Evolutionary conservation across 768 basidiomycete genomes (phyloP).

Genomic region (Rhizopogon sp.): DNA sequence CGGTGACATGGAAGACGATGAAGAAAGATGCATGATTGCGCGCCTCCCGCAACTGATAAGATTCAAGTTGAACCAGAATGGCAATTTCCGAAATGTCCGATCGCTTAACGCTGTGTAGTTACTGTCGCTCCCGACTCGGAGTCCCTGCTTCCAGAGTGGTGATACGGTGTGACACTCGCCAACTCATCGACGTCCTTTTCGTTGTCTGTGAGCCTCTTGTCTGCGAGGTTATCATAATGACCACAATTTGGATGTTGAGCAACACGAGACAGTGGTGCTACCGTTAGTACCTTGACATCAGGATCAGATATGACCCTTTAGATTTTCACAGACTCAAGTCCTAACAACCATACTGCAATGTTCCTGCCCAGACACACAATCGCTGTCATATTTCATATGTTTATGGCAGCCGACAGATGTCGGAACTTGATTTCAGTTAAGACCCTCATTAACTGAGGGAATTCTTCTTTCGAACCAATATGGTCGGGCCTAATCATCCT

Average conservation of each 20-base stretch:
- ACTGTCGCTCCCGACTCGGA: too few relatives aligned
- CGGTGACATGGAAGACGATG: slow-evolving; percentile 6
- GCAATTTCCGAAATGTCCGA: not conserved
- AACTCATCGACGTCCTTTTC: too few relatives aligned
- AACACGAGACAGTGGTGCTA: too few relatives aligned
- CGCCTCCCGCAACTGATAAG: not conserved
- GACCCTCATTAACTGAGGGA: not conserved
- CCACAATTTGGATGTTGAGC: too few relatives aligned
- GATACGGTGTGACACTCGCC: too few relatives aligned
- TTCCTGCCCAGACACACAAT: not conserved
- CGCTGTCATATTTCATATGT: not conserved
- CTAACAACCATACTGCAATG: not conserved
- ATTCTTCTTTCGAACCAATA: not conserved
- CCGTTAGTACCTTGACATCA: not conserved
- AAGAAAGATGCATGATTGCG: not conserved
- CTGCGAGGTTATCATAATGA: too few relatives aligned
- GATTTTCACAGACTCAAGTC: not conserved
- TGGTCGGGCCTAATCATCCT: slow-evolving; percentile 1
- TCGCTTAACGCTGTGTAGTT: too few relatives aligned
- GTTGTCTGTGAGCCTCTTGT: too few relatives aligned
- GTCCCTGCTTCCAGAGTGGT: too few relatives aligned
- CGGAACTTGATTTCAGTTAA: not conserved
- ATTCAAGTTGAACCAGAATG: not conserved
- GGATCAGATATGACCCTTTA: not conserved
- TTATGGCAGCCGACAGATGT: not conserved